Evolutionary conservation across 129 eudicot genomes (phyloP).

Genomic region (Oenanthe sinensis): DNA sequence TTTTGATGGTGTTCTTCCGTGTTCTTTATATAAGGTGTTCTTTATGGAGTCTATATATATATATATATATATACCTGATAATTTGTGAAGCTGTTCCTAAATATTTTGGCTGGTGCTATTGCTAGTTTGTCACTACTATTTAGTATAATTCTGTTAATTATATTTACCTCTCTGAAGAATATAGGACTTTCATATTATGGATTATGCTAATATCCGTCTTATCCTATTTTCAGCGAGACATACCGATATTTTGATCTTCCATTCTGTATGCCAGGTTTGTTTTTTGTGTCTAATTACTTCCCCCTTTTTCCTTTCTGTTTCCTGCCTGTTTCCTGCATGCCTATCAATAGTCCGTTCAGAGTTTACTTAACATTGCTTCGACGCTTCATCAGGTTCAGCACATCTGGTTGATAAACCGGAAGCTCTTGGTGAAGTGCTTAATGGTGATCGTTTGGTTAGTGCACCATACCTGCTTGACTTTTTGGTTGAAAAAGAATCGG

Average conservation of each 20-base stretch:
- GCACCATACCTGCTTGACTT: conserved; percentile 69
- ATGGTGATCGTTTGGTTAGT: conserved; percentile 73
- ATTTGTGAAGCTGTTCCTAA: not conserved
- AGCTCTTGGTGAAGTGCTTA: conserved; percentile 78
- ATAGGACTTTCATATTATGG: not conserved
- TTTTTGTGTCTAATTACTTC: not conserved
- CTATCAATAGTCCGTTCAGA: not conserved
- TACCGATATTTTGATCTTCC: conserved; percentile 57
- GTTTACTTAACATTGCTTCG: not conserved
- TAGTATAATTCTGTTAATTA: not conserved
- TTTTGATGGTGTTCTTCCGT: too few relatives aligned
- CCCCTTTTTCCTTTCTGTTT: not conserved
- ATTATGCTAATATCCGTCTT: conserved; percentile 14
- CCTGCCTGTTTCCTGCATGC: not conserved
- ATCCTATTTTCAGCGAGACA: conserved; percentile 41
- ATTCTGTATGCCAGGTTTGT: conserved; percentile 43
- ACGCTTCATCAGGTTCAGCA: conserved; percentile 25
- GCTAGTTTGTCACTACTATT: not conserved
- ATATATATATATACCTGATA: not conserved
- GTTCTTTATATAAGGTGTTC: too few relatives aligned
- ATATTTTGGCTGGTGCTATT: not conserved
- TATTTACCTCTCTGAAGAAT: not conserved
- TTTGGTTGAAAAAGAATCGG: conserved; percentile 56
- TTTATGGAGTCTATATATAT: too few relatives aligned
- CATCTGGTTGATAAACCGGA: conserved; percentile 62